Percentiles rank a stretch among this genome's conserved stretches.
phyloP scores from a whole-genome alignment of 768 basidiomycete species.

The Multifurca ochricompacta region DNA sequence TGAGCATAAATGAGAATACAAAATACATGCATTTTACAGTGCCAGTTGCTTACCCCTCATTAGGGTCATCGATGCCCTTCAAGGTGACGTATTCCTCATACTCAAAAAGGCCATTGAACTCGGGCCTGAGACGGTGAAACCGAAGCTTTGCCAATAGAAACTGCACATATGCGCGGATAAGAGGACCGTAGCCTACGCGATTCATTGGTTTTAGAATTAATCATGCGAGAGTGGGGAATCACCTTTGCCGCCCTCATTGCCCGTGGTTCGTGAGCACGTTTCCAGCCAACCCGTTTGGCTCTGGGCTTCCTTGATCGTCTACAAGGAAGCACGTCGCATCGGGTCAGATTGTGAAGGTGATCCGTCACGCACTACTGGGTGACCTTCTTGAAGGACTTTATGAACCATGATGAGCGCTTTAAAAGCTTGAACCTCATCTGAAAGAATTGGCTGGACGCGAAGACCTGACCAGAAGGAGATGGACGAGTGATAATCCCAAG shows the following conservation, averaged over 20 bases:
- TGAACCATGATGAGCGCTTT: slow-evolving; percentile 97
- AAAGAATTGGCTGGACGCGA: slow-evolving; percentile 91
- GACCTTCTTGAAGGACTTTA: slow-evolving; percentile 96
- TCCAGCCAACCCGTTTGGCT: slow-evolving; percentile 97
- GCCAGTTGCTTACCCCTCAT: slow-evolving; percentile 74
- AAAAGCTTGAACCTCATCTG: slow-evolving; percentile 98
- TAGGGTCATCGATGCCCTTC: slow-evolving; percentile 97
- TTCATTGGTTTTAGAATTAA: background rate
- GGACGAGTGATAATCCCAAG: slow-evolving; percentile 98
- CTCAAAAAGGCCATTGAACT: slow-evolving; percentile 98
- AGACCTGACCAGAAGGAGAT: slow-evolving; percentile 97
- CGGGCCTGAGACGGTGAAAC: slow-evolving; percentile 91
- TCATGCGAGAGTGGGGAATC: background rate
- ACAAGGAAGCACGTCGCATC: slow-evolving; percentile 16
- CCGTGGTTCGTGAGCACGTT: slow-evolving; percentile 88
- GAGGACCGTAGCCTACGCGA: slow-evolving; percentile 72
- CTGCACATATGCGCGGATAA: slow-evolving; percentile 94
- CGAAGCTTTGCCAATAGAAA: slow-evolving; percentile 93
- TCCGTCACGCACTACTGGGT: slow-evolving; percentile 66
- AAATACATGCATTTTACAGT: background rate
- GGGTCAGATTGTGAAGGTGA: slow-evolving; percentile 2
- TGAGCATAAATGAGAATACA: slow-evolving; percentile 1
- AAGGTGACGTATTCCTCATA: slow-evolving; percentile 98
- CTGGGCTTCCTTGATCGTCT: slow-evolving; percentile 97
- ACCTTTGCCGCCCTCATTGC: slow-evolving; percentile 75